phyloP scores from a whole-genome alignment of 169 alveolate genomes.

The Toxoplasma gondii region DNA sequence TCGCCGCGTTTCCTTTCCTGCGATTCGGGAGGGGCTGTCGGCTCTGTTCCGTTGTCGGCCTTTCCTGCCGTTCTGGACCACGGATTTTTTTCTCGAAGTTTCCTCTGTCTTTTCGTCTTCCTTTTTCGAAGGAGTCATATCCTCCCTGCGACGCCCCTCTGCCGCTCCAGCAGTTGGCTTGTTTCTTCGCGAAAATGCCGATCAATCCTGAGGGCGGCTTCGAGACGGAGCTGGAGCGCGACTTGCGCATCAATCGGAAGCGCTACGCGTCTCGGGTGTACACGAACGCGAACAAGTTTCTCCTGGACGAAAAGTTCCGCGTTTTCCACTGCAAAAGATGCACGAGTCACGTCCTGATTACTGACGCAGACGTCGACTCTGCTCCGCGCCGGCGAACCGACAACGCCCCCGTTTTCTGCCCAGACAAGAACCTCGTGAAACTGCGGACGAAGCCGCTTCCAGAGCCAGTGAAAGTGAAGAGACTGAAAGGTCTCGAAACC shows the following conservation, averaged over 20 bases:
- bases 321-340: constrained; percentile 64
- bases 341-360: constrained; percentile 43
- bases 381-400: constrained; percentile 67
- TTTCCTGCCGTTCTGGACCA: too few species aligned
- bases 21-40: too few species aligned
- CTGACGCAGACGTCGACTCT: constrained; percentile 64
- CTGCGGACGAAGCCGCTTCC: constrained; percentile 35
- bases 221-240: constrained; percentile 66
- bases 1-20: too few species aligned
- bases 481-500: constrained; percentile 64
- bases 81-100: too few species aligned
- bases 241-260: constrained; percentile 33
- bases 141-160: too few species aligned
- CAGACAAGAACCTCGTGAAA: constrained; percentile 42
- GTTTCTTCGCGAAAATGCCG: background rate
- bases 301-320: constrained; percentile 58
- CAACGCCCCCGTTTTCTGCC: constrained; percentile 62
- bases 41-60: too few species aligned
- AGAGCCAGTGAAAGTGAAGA: constrained; percentile 41
- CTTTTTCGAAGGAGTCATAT: too few species aligned
- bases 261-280: constrained; percentile 52
- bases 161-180: too few species aligned
- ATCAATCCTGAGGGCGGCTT: constrained; percentile 44
- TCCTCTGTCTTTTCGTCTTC: too few species aligned
- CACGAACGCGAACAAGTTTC: constrained; percentile 67